These are phyloP conservation scores for Hypoxylon sp. DNA, from an alignment of 2,329 filamentous ascomycete genomes.

Conservation along the genomic window DNA sequence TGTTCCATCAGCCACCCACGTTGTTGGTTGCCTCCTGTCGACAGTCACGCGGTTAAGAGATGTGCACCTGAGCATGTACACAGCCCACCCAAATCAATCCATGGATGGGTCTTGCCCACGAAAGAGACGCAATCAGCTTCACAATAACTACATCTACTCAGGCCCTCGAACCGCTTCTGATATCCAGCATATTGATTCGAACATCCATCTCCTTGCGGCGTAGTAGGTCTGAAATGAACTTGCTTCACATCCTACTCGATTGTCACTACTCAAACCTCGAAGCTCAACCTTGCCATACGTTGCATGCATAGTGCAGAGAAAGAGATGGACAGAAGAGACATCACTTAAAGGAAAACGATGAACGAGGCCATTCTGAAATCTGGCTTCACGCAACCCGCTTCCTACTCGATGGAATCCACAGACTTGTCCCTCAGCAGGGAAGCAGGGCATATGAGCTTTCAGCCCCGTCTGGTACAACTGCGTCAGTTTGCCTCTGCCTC, in stretches of 20 bases:
- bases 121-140: not conserved
- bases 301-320: not conserved
- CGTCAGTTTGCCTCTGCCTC: conserved; percentile 31
- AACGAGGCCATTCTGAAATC: not conserved
- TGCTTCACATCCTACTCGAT: not conserved
- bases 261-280: not conserved
- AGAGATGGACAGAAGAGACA: not conserved
- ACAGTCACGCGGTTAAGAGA: no score
- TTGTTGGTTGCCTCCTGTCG: conserved; percentile 25
- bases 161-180: not conserved
- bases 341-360: not conserved
- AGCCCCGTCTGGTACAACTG: conserved; percentile 23
- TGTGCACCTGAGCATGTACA: no score
- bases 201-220: not conserved
- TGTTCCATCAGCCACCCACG: not conserved
- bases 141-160: not conserved
- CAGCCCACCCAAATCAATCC: no score
- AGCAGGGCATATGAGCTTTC: not conserved
- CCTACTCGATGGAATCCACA: conserved; percentile 15
- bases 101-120: not conserved
- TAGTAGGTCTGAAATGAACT: not conserved
- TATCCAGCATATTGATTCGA: not conserved
- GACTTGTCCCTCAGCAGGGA: not conserved
- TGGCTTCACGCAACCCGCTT: not conserved
- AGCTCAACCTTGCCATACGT: not conserved